Percentiles rank a stretch among this genome's conserved stretches.
These are phyloP conservation scores for Artemisia tridentata DNA, from an alignment of 129 eudicot genomes.

Conservation along the genomic window DNA sequence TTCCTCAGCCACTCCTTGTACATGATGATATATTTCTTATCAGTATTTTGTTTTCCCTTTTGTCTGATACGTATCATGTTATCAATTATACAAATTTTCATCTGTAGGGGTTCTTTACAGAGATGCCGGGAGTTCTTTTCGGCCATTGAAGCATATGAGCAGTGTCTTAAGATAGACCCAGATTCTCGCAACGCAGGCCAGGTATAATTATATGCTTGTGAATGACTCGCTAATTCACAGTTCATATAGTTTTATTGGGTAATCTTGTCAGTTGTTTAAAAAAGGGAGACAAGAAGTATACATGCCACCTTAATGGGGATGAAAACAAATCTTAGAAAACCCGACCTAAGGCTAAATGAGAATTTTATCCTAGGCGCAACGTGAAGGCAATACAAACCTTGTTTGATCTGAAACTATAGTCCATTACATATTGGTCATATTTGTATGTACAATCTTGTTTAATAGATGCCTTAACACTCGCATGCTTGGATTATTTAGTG, in stretches of 20 bases:
- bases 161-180: constrained; percentile 93
- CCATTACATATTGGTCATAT: no score
- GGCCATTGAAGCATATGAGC: constrained; percentile 98
- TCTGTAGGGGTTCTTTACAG: constrained; percentile 88
- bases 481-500: no score
- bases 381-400: no score
- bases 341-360: no score
- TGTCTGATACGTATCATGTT: constrained; percentile 2
- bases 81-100: constrained; percentile 4
- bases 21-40: no score
- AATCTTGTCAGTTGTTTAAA: background rate
- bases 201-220: constrained; percentile 42
- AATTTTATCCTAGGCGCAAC: no score
- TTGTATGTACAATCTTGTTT: no score
- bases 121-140: constrained; percentile 90
- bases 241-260: constrained; percentile 10
- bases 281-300: background rate
- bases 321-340: background rate
- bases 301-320: background rate
- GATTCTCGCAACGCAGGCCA: constrained; percentile 99
- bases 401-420: no score
- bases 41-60: no score
- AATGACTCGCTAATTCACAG: background rate
- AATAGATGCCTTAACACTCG: no score
- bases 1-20: constrained; percentile 3